Conservation (phyloP, 179 eudicot species). For the Silene vulgaris region DNA sequence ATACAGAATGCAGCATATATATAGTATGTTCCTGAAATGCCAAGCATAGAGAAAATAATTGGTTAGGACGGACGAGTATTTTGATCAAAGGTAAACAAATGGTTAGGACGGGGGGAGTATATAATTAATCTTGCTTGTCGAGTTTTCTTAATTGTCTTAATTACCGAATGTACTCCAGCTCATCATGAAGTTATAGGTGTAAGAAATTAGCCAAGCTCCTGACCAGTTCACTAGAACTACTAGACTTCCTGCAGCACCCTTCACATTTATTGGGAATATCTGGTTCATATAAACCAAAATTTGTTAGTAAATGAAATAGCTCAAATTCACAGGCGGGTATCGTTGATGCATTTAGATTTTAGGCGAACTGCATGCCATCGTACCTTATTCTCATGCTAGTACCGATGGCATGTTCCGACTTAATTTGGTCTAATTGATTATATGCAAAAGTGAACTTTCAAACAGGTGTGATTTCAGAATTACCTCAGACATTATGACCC, state of each 20-base stretch:
- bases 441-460: too few relatives aligned
- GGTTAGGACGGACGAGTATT: background rate
- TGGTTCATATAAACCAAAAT: constrained; percentile 12
- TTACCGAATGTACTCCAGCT: constrained; percentile 53
- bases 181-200: constrained; percentile 81
- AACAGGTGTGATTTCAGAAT: background rate
- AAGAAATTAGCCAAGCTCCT: constrained; percentile 79
- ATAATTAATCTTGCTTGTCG: background rate
- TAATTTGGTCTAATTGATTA: too few relatives aligned
- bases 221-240: constrained; percentile 76
- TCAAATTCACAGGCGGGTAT: too few relatives aligned
- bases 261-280: constrained; percentile 82
- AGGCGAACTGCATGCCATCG: too few relatives aligned
- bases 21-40: constrained; percentile 49
- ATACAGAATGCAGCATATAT: constrained; percentile 41
- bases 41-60: background rate
- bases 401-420: too few relatives aligned
- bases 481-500: constrained; percentile 88
- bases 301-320: background rate
- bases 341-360: too few relatives aligned
- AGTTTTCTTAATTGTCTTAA: background rate
- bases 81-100: too few relatives aligned
- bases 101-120: background rate
- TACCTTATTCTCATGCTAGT: too few relatives aligned
- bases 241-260: constrained; percentile 75